Evolutionary conservation across 208 protist genomes (phyloP), one percentile per base, ranked within the genome.

Genomic region (Leishmania guyanensis): DNA sequence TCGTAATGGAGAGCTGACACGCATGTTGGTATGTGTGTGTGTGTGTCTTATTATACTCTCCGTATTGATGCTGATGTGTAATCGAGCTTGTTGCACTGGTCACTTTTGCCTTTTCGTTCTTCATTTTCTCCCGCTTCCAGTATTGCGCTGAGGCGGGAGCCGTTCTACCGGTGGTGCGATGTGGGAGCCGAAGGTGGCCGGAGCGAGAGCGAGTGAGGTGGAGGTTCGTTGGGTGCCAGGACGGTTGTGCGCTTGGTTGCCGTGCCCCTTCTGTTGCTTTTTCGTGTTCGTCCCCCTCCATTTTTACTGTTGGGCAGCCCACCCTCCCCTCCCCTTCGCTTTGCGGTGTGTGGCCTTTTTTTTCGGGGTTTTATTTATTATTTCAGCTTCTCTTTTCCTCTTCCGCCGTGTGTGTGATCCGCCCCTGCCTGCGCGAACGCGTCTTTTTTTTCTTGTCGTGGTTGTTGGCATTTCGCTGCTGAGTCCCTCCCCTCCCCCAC

Each of bases 141-240:
- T 64, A 64, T 64, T 22, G 58, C 12, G 26, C 29, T 22, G 43
- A 64, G 5, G 58, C 26, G 58, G 58, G 8, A 64, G 58, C 26
- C 8, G 70, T 75, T 51, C 29, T 60, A 51, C 33, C 33, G 56
- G 74, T 0, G 6, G 48, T 77, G 73, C 68, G 73, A 60, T 77
- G 54, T 9, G 50, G 29, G 20, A 66, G 36, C 58, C 36, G 74
- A 39, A 26, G 54, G 74, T 53, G 58, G 39, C 29, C 26, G 29
- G 26, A n/a, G 26, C 8, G 22, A 64, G 26, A 46, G 43, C 43
- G 58, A 29, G 58, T 16, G 58, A 33, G 58, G 26, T 26, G 58
- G 9, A 14, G 26, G 58, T n/a, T 64, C 58, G 26, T 64, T 17
- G 9, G 58, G 58, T 64, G 58, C 58, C 29, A 20, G 22, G 56